Evolutionary conservation across 2,329 filamentous ascomycete genomes (phyloP).

Genomic region (Ophiostoma australiae): DNA sequence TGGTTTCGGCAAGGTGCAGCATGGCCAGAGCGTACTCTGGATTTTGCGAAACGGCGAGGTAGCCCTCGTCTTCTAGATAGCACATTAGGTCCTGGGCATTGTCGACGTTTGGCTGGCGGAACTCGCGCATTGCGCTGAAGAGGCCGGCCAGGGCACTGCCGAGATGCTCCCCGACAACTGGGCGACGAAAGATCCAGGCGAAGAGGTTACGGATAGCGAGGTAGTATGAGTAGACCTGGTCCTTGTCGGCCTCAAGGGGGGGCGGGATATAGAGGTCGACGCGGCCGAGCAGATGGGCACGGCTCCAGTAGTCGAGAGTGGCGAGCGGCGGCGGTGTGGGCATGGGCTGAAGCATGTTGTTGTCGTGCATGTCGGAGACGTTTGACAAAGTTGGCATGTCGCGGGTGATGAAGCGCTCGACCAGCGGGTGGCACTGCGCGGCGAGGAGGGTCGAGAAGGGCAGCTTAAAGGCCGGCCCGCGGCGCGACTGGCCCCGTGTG

Average conservation of each 20-base stretch:
- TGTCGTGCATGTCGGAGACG: constrained; percentile 12
- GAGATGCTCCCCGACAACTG: constrained; percentile 63
- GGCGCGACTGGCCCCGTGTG: constrained; percentile 57
- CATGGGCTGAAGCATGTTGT: constrained; percentile 22
- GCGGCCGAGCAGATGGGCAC: constrained; percentile 28
- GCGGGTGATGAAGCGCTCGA: constrained; percentile 47
- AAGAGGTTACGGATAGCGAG: constrained; percentile 70
- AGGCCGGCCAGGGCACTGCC: constrained; percentile 60
- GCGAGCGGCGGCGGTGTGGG: constrained; percentile 31
- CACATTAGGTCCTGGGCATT: constrained; percentile 57
- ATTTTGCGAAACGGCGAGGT: constrained; percentile 60
- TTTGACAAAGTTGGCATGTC: constrained; percentile 30
- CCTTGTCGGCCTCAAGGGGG: constrained; percentile 48
- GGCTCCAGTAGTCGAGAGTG: constrained; percentile 25
- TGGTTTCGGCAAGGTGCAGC: constrained; percentile 63
- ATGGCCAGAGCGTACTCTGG: constrained; percentile 64
- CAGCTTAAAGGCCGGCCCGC: constrained; percentile 64
- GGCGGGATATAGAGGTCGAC: constrained; percentile 67
- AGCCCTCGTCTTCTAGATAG: constrained; percentile 66
- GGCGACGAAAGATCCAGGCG: constrained; percentile 61
- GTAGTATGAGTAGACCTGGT: constrained; percentile 58
- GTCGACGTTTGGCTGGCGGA: constrained; percentile 49
- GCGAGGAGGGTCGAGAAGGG: constrained; percentile 54
- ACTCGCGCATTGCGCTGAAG: constrained; percentile 60
- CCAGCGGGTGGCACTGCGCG: constrained; percentile 55